Conservation (phyloP, 129 eudicot species). For the Tanacetum coccineum region DNA sequence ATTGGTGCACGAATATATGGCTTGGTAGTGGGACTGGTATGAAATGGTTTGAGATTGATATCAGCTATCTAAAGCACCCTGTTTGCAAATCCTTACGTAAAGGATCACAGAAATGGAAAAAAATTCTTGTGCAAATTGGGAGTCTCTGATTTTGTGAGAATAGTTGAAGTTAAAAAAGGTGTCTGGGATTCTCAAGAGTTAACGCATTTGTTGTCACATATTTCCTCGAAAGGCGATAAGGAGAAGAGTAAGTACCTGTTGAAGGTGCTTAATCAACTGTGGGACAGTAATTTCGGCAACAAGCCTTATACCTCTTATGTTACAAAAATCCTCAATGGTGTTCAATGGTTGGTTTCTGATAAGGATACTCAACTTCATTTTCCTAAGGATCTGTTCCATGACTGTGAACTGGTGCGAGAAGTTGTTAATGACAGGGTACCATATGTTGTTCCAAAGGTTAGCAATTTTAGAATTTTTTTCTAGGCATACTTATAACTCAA, state of each 20-base stretch:
- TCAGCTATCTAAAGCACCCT: too few species aligned
- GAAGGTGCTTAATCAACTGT: conserved; percentile 54
- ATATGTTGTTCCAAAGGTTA: conserved; percentile 67
- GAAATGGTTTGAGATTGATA: too few species aligned
- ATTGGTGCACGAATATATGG: too few species aligned
- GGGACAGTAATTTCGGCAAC: conserved; percentile 56
- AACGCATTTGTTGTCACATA: conserved; percentile 32
- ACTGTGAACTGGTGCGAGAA: conserved; percentile 54
- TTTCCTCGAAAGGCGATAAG: conserved; percentile 36
- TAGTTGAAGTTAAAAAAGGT: conserved; percentile 37
- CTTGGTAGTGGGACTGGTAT: too few species aligned
- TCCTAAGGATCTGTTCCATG: conserved; percentile 58
- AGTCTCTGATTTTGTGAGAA: conserved; percentile 56
- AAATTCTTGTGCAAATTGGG: conserved; percentile 34
- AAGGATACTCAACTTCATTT: conserved; percentile 53
- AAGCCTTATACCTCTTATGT: conserved; percentile 49
- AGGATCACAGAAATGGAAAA: too few species aligned
- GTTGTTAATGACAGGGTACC: conserved; percentile 60
- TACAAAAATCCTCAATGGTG: conserved; percentile 32
- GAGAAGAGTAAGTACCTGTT: conserved; percentile 51
- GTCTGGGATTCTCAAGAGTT: conserved; percentile 51
- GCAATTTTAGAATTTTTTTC: conserved; percentile 11
- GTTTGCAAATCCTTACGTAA: too few species aligned
- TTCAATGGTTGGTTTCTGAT: conserved; percentile 53
- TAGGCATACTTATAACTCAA: neutral